Evolutionary conservation across 2,329 filamentous ascomycete genomes (phyloP).

Genomic region (Nemania sp.): DNA sequence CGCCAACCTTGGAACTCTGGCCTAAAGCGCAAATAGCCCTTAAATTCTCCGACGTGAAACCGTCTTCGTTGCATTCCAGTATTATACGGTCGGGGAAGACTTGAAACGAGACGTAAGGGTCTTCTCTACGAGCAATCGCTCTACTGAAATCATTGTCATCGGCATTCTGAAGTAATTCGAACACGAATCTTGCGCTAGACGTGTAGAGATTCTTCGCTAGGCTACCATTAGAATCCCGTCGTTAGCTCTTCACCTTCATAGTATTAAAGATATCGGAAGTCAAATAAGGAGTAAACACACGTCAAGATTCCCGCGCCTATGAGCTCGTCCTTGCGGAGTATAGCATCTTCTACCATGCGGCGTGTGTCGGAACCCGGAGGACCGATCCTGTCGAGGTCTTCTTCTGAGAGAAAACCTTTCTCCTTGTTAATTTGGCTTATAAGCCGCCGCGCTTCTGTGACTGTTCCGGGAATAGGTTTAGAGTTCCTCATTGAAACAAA

Average conservation of each 20-base stretch:
- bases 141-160: slow-evolving; percentile 61
- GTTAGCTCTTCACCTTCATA: slow-evolving; percentile 2
- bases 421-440: not conserved
- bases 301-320: slow-evolving; percentile 22
- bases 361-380: not conserved
- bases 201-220: slow-evolving; percentile 59
- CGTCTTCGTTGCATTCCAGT: slow-evolving; percentile 64
- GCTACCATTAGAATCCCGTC: slow-evolving; percentile 42
- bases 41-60: slow-evolving; percentile 58
- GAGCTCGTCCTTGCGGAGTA: slow-evolving; percentile 16
- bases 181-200: slow-evolving; percentile 60
- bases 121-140: slow-evolving; percentile 34
- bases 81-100: slow-evolving; percentile 55
- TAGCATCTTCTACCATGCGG: slow-evolving; percentile 17
- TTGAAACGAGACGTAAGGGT: slow-evolving; percentile 53
- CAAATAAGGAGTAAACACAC: not conserved
- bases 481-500: not conserved
- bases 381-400: not conserved
- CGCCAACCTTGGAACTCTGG: slow-evolving; percentile 58
- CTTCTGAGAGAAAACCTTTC: not conserved
- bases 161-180: slow-evolving; percentile 67
- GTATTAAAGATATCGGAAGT: no score
- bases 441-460: not conserved
- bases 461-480: not conserved
- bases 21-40: slow-evolving; percentile 60